Evolutionary conservation across 1,284 basidiomycete genomes (phyloP).

Genomic region (Ganoderma boninense): DNA sequence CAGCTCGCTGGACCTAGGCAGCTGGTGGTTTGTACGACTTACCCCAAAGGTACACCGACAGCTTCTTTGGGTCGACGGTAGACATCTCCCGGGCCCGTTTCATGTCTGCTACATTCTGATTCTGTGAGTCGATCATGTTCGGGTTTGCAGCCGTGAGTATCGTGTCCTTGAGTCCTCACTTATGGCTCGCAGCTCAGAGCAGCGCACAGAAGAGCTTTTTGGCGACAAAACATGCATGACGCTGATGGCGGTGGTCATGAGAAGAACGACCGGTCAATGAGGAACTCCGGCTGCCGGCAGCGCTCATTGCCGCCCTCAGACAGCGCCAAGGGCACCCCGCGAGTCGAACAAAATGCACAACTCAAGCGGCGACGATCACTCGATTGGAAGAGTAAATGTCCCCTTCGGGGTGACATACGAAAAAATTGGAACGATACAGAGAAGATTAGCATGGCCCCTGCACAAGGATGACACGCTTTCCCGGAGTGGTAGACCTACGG

Average conservation of each 20-base stretch:
- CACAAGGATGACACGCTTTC: conserved; percentile 8
- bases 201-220: neutral
- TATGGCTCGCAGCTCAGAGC: too few species aligned
- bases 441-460: conserved; percentile 8
- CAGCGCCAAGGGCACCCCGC: neutral
- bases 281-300: neutral
- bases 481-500: conserved; percentile 5
- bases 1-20: neutral
- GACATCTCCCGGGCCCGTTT: conserved; percentile 13
- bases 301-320: neutral
- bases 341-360: neutral
- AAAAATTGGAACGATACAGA: too few species aligned
- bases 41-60: conserved; percentile 25
- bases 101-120: conserved; percentile 22
- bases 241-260: neutral
- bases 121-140: too few species aligned
- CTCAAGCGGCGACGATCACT: neutral
- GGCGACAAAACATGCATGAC: neutral
- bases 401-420: conserved; percentile 8
- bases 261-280: neutral
- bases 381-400: neutral
- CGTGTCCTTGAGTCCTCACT: neutral
- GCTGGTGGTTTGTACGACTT: neutral
- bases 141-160: neutral
- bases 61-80: conserved; percentile 10